Evolutionary conservation across 495 filamentous ascomycete species (phyloP).

Genomic region (Massariosphaeria phaeospora): DNA sequence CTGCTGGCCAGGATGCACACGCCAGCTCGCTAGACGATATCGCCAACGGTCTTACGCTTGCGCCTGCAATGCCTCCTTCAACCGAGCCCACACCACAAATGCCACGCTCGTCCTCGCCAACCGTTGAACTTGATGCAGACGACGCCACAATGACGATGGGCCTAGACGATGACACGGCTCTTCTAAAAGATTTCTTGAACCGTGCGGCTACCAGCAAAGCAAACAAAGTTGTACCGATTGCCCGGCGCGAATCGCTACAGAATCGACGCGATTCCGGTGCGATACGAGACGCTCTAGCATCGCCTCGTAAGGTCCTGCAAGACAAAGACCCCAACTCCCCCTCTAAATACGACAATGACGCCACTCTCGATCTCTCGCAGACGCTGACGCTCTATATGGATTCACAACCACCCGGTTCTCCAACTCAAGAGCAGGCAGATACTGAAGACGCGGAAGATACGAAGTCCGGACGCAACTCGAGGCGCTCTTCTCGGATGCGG

Average conservation of each 20-base stretch:
- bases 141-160: conserved; percentile 23
- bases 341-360: conserved; percentile 36
- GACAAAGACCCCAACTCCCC: conserved; percentile 54
- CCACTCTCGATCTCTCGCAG: conserved; percentile 28
- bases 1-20: not conserved
- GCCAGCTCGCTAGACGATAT: conserved; percentile 19
- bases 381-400: conserved; percentile 25
- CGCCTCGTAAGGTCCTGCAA: conserved; percentile 48
- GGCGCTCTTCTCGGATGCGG: conserved; percentile 23
- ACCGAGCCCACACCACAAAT: not conserved
- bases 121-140: conserved; percentile 8
- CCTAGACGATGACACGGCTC: conserved; percentile 52
- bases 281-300: conserved; percentile 39
- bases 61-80: not conserved
- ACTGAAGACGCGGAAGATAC: conserved; percentile 15
- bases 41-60: conserved; percentile 25
- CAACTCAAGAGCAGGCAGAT: conserved; percentile 21
- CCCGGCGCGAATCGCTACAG: conserved; percentile 33
- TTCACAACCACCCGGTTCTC: conserved; percentile 8
- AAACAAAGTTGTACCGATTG: conserved; percentile 44
- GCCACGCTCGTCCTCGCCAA: conserved; percentile 12
- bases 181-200: conserved; percentile 58
- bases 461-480: conserved; percentile 2
- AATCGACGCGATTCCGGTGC: conserved; percentile 42
- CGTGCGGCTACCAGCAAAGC: conserved; percentile 57